Conservation (phyloP, 2,329 filamentous ascomycete species). For the Xylariaceae sp. region DNA sequence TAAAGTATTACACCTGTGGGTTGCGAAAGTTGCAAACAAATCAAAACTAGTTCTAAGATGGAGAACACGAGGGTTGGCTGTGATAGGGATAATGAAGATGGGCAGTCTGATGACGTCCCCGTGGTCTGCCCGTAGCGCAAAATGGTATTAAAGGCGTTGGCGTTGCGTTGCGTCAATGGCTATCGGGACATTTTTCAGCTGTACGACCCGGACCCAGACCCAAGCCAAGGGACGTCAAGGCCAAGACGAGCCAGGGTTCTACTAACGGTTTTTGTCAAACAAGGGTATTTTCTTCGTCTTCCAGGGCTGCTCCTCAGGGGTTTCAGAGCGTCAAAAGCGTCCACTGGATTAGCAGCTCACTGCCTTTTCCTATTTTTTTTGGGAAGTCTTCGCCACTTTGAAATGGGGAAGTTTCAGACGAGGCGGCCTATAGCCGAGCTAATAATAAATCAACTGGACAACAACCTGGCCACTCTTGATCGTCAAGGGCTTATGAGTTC, state of each 20-base stretch:
- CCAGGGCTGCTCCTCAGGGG: no score
- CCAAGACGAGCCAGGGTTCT: background rate
- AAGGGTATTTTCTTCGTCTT: background rate
- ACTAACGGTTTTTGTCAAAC: no score
- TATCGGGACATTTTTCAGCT: background rate
- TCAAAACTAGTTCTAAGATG: background rate
- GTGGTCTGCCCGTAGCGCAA: background rate
- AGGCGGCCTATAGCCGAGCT: no score
- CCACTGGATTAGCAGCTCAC: no score
- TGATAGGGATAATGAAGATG: background rate
- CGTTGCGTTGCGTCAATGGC: constrained; percentile 18
- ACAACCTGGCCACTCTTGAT: no score
- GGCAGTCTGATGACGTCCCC: constrained; percentile 16
- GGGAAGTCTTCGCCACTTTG: no score
- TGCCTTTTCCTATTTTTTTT: no score
- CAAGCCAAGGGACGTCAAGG: background rate
- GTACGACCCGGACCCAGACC: no score
- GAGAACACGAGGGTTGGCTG: background rate
- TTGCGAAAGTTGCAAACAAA: constrained; percentile 1
- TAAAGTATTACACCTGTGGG: background rate
- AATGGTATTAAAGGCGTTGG: no score
- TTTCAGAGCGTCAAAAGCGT: background rate
- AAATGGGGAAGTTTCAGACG: no score
- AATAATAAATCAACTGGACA: no score
- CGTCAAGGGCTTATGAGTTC: no score